Evolutionary conservation across 2,329 filamentous ascomycete genomes (phyloP).

Genomic region (Hypoxylon sp.): DNA sequence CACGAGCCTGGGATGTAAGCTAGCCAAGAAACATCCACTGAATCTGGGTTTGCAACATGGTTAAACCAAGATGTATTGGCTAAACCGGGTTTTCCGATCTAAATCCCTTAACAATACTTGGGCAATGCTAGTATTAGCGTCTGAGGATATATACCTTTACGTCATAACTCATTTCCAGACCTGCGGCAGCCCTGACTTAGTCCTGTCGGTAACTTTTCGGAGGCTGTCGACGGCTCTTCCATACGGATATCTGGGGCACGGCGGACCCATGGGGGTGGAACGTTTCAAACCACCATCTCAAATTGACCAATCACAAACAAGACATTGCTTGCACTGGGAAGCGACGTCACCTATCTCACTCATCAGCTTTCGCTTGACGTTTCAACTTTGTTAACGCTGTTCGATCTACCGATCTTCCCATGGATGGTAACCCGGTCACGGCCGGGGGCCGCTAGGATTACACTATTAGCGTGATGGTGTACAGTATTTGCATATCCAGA

Average conservation of each 20-base stretch:
- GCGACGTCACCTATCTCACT: constrained; percentile 14
- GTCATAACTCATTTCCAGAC: background rate
- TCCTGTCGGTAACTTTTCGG: background rate
- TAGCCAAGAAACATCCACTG: no score
- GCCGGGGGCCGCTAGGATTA: constrained; percentile 7
- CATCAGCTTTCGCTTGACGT: constrained; percentile 1
- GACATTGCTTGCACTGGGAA: background rate
- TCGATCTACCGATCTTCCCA: constrained; percentile 30
- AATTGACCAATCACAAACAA: constrained; percentile 1
- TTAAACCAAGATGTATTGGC: background rate
- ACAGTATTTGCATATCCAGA: constrained; percentile 31
- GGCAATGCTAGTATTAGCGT: background rate
- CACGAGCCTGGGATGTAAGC: background rate
- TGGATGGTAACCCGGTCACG: constrained; percentile 27
- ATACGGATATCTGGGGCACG: background rate
- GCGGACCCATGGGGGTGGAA: constrained; percentile 2
- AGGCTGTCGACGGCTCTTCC: background rate
- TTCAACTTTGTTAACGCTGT: constrained; percentile 1
- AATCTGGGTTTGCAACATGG: background rate
- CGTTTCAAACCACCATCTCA: background rate
- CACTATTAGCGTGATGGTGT: constrained; percentile 28
- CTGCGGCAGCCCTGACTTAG: background rate
- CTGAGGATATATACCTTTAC: background rate
- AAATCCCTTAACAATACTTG: background rate
- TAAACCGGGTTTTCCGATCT: background rate